Evolutionary conservation across 2,329 filamentous ascomycete genomes (phyloP), one percentile per base, ranked within the genome.

Genomic region (Arachnomyces sp.): DNA sequence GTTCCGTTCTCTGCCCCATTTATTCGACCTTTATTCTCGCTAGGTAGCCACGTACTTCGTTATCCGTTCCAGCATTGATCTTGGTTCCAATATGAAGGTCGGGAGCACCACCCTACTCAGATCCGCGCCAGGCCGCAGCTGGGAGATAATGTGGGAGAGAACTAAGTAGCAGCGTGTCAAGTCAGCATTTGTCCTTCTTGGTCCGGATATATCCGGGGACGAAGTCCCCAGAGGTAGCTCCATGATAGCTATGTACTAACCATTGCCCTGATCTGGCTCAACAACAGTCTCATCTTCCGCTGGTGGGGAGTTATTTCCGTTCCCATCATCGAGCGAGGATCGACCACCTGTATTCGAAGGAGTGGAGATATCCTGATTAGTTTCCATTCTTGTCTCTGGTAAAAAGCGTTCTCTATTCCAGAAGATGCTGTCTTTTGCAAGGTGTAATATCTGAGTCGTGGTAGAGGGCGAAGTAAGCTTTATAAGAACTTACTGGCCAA

Each of bases 1-100:
- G 25, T 35, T 13, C 36, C 13, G 28, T 28, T 45, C 30, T 41
- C 44, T 31, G 16, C 48, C 14, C 37, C 13, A 29, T 37, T 12
- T 49, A 31, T 52, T 52, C 33, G 34, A 36, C 30, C 28, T 32
- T 28, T 17, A n/a, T 8, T 8, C 35, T 36, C 28, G 34, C 13
- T 33, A 29, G 31, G 11, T n/a, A 32, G 15, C n/a, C 11, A 69
- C 79, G 51, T 70, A 94, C 89, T 98, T 98, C 57, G 92, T 98
- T 61, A 98, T 98, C 54, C 92, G 80, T 68, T 98, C 92, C 54
- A 98, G 71, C 92, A 98, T 98, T 54, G 89, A 95, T 57, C 89
- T 81, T 16, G 92, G 92, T 65, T 98, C 92, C 53, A 98, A 79
- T 56, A 98, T 98, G 63, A 98, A 98, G 35, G 92, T 98, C 31